These are phyloP conservation scores for Penicillium decumbens DNA, from an alignment of 2,329 filamentous ascomycete species.

Conservation along the genomic window DNA sequence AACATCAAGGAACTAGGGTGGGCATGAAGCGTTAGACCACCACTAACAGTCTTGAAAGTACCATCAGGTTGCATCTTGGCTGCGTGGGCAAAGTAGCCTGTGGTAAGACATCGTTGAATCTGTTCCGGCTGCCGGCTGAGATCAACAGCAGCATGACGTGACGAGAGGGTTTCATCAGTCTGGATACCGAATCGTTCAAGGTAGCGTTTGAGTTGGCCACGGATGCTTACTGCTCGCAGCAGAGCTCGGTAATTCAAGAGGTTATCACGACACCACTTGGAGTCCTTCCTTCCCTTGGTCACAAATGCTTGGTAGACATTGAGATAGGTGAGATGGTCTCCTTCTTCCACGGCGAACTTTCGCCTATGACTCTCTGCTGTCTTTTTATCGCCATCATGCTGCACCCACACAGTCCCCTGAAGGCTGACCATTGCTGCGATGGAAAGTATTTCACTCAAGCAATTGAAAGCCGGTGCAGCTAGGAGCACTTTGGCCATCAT, in stretches of 20 bases:
- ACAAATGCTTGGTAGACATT: constrained; percentile 92
- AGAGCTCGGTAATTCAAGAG: constrained; percentile 82
- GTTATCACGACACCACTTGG: constrained; percentile 82
- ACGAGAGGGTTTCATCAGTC: constrained; percentile 56
- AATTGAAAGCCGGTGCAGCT: constrained; percentile 67
- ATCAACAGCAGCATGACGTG: constrained; percentile 29
- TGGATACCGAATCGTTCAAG: constrained; percentile 77
- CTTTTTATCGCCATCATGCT: constrained; percentile 72
- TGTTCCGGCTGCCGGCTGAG: constrained; percentile 59
- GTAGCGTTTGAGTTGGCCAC: constrained; percentile 79
- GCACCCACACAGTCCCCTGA: constrained; percentile 76
- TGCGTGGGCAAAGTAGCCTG: constrained; percentile 88
- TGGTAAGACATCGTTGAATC: constrained; percentile 78
- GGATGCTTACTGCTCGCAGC: constrained; percentile 75
- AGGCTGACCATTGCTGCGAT: constrained; percentile 93
- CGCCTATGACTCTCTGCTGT: constrained; percentile 67
- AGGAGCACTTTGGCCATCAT: constrained; percentile 93
- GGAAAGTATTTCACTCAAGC: constrained; percentile 77
- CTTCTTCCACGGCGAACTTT: constrained; percentile 86
- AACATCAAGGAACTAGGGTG: constrained; percentile 94
- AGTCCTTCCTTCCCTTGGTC: constrained; percentile 73
- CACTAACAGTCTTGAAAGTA: constrained; percentile 79
- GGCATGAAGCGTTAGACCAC: constrained; percentile 71
- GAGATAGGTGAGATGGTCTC: constrained; percentile 85
- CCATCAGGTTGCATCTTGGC: constrained; percentile 93